Evolutionary conservation across 441 rosid genomes (phyloP), one percentile per base, ranked within the genome.

Genomic region (Pelargonium australe): DNA sequence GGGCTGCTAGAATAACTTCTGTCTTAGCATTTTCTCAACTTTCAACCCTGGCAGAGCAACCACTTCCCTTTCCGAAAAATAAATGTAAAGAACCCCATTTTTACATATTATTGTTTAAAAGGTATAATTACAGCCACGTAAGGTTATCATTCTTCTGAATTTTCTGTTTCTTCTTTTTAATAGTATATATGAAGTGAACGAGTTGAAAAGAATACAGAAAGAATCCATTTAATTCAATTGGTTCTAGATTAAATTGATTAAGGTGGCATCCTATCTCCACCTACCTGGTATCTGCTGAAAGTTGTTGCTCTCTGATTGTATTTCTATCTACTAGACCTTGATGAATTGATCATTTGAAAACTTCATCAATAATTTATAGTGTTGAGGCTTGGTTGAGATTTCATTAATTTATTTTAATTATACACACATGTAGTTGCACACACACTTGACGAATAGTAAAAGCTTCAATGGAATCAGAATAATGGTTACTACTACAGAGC

Each of bases 131-230:
- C 9, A 19, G 25, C 62, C 62, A 19, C 8, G 62, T 19, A 58
- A 19, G 63, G 34, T 20, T 58, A 58, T 58, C 63, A 58, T 19
- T 58, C 63, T 58, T 58, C 63, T 58, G 31, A 58, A 20, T 58
- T 58, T 58, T 58, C 31, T 10, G 19, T 58, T 58, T 20, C 6
- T 49, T n/a, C 23, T 58, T 23, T 58, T 19, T 58, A 31, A 31
- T 31, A 31, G 37, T 31, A 31, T 31, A 31, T 31, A 31, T 31
- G 37, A 31, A 31, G 37, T 31, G 37, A 13, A 20, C 20, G 19
- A 16, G 13, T 8, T 58, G 5, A 58, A 20, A 47, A 10, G 53
- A 47, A 47, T 12, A n/a, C 20, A 20, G 23, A 16, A 57, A 20
- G 28, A 58, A 58, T 17, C 63, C 63, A 58, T 58, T 19, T 20